Evolutionary conservation across 2,329 filamentous ascomycete genomes (phyloP), one percentile per base, ranked within the genome.

Genomic region (Sodiomyces alkalinus): DNA sequence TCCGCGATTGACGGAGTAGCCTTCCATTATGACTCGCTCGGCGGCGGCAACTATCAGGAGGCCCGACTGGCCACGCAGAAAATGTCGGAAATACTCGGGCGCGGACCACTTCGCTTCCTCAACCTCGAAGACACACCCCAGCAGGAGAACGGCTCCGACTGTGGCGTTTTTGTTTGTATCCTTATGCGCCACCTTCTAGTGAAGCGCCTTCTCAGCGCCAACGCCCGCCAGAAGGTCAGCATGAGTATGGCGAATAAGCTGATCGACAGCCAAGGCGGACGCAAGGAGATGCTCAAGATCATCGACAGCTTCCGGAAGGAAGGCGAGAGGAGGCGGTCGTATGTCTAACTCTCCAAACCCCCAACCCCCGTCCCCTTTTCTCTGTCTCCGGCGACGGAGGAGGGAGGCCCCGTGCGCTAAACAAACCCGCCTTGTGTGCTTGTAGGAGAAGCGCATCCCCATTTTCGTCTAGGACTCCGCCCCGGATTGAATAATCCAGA

Each of bases 1-100:
- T 85, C 77, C 9, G 68, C 85, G 22, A 74, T 92, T 27, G 90
- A 98, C 47, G 75, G 82, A 7, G 74, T 93, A 3, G 82, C 87
- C 0, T 98, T 98, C 52, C 90, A 98, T 60, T 98, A 98, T 56
- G 90, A 98, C 55, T 87, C 79, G 1, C 63, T 96, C 16, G 68
- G 70, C 3, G 74, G 75, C 2, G 68, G 72, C 21, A 96, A 98
- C 52, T 68, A 71, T 34, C 56, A 64, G 22, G 80, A 92, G 39
- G 90, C 82, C 1, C 64, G 68, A 28, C 57, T 68, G 2, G 78
- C 79, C 6, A 72, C 78, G 0, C 56, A 67, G 26, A 80, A 83
- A 42, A 62, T 98, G 23, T 63, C 68, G 16, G 57, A 60, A 18
- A 57, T 96, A 17, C 63, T 96, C 1, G 62, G 65, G 19, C 68